Evolutionary conservation across 805 yeast species (phyloP), one percentile per base, ranked within the genome.

Genomic region (Saccharomycopsis sp.): DNA sequence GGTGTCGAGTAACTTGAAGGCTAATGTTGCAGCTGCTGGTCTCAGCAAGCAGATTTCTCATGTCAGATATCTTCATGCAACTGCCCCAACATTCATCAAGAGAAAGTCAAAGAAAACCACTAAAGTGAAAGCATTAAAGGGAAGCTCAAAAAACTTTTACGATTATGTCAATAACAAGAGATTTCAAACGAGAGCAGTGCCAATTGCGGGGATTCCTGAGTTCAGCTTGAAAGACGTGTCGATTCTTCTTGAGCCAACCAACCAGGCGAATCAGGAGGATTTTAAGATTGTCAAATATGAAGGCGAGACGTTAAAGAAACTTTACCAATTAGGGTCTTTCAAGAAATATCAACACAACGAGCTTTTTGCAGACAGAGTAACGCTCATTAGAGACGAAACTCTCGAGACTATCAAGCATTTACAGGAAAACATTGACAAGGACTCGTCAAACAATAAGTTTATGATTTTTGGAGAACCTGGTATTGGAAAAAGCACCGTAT

Each of bases 401-500:
- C 70, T 77, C 3, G 59, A 66, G 18, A 65, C 75, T 21, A 63
- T 82, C 12, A 63, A 72, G 23, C 66, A 72, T 1, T 70, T 83
- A 51, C 65, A 83, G 9, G 59, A 70, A 16, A 68, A 69, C 4
- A 67, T 79, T 24, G 61, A 64, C 2, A 54, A 59, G 0, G 51
- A 66, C 3, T 66, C 78, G 0, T 68, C 79, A 0, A 64, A 70
- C 12, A 85, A 82, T 66, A 76, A 85, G 64, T 64, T 79, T 34
- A 73, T 84, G 34, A 61, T 89, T n/a, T 68, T 80, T 20, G 96
- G 96, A 50, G 84, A 79, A 57, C 71, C 80, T 50, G 97, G 97
- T 53, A 77, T 80, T 9, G 97, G 97, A 5, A 91, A 91, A 73
- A 80, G 92, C 2, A 81, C 89, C 0, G 66, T 85, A 44, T 65